Evolutionary conservation across 768 basidiomycete species (phyloP), one percentile per base, ranked within the genome.

Genomic region (Fistulinella prunicolor): DNA sequence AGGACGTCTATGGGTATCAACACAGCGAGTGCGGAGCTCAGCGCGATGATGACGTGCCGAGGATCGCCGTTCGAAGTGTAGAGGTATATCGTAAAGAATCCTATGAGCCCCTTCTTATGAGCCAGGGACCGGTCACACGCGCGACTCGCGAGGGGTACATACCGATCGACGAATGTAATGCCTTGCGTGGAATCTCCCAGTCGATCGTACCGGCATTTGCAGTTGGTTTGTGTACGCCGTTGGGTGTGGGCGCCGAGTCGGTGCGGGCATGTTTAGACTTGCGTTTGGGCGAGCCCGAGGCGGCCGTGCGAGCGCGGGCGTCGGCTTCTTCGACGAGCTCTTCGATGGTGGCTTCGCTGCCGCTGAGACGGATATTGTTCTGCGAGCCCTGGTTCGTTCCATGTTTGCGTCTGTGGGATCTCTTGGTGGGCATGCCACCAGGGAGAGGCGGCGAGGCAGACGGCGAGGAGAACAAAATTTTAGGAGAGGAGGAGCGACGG

Each of bases 121-220:
- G 43, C 38, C 36, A 37, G 32, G 34, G n/a, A 21, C 21, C 3
- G 4, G 46, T 32, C 47, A 59, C 45, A 24, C 29, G 44, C 16
- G 32, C 16, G 14, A 16, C 12, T n/a, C 12, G 32, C 14, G 26
- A 46, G 32, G 30, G n/a, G 41, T 44, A 75, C 83, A 24, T 34
- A 90, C 92, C 93, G 51, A 95, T 95, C 4, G 87, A 89, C 12
- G 88, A 86, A 67, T 96, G 94, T 37, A 96, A 65, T 9, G 80
- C 68, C 67, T 96, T 96, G 54, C 94, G 72, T 1, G 94, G 94
- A 42, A 96, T 84, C 68, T 96, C 94, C 84, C 86, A 93, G 68
- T 94, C 87, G 24, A 89, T 55, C 10, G 30, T 34, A 12, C 32
- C 26, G 6, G 5, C 5, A 19, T 57, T 60, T 21, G 55, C 49